Evolutionary conservation across 495 filamentous ascomycete genomes (phyloP), one percentile per base, ranked within the genome.

Genomic region (Aspergillus nidulans): DNA sequence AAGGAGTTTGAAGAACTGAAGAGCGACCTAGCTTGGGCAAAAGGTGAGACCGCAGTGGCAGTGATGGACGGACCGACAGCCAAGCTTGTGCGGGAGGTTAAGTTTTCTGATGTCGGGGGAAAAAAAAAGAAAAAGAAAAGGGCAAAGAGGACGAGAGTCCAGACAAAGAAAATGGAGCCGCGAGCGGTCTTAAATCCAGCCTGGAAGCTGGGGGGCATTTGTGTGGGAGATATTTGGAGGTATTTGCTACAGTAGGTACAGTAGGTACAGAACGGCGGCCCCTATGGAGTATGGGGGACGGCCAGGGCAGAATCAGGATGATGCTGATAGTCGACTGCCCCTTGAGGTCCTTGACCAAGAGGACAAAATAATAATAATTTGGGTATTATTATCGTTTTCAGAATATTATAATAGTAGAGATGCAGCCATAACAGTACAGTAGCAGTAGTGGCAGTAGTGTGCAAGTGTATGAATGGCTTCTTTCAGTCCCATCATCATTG

Each of bases 121-220:
- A 53, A 46, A 51, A 16, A 52, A 52, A 46, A 25, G 24, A 55
- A 60, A 48, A 34, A 23, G 18, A 39, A 24, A 43, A 53, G 60
- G 48, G 39, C 4, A 20, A 50, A 43, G 21, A 32, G n/a, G n/a
- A n/a, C n/a, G n/a, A 21, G 15, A 32, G 20, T 43, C 40, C 39
- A 48, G 36, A 58, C 55, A 58, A 53, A 62, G 60, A 58, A 9
- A 58, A 47, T 42, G 51, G 55, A 48, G 52, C 53, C 42, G 36
- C 53, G 32, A 55, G 45, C 25, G 53, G 49, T 39, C 45, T 56
- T 56, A 56, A 56, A 44, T 56, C n/a, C 38, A 40, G 49, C 8
- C 15, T 42, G 53, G 41, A 43, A 49, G 45, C 26, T 24, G 16
- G 53, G 45, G 36, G 49, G 44, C 45, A n/a, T 40, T 47, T 41